Conservation (phyloP, 129 eudicot genomes). For the Heracleum sosnowskyi region DNA sequence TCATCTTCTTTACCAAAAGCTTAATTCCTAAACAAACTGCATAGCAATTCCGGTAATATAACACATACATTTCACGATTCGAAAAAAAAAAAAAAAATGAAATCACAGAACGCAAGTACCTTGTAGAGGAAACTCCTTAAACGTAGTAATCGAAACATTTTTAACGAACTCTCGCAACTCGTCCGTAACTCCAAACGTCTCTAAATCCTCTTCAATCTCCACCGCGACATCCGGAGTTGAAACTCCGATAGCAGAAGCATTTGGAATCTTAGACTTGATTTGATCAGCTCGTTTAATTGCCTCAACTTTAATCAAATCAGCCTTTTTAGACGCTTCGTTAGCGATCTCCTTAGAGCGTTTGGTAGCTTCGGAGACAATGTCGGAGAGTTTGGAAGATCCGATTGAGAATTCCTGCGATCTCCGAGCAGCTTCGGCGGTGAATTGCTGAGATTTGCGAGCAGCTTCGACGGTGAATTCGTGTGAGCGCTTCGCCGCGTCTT, state of each 20-base stretch:
- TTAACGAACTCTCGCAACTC: conserved; percentile 77
- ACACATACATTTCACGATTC: background rate
- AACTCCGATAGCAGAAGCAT: conserved; percentile 27
- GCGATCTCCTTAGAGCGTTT: conserved; percentile 65
- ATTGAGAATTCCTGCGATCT: conserved; percentile 43
- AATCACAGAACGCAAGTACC: conserved; percentile 22
- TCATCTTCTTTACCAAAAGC: too few relatives aligned
- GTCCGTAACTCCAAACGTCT: conserved; percentile 77
- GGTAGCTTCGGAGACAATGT: conserved; percentile 70
- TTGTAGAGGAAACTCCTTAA: conserved; percentile 68
- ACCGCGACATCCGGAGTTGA: conserved; percentile 4
- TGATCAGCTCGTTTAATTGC: conserved; percentile 82
- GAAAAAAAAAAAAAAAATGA: background rate
- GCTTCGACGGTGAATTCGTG: conserved; percentile 54
- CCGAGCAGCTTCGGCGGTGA: conserved; percentile 51
- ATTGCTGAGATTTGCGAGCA: conserved; percentile 41
- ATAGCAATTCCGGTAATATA: background rate
- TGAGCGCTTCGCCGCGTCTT: conserved; percentile 72
- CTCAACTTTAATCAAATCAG: conserved; percentile 47
- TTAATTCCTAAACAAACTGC: background rate
- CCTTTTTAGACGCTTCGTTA: conserved; percentile 58
- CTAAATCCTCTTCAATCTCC: conserved; percentile 44
- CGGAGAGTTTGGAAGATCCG: conserved; percentile 50
- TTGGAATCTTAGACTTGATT: conserved; percentile 70
- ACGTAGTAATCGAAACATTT: conserved; percentile 56